Evolutionary conservation across 192 early-diverging fungal species (phyloP).

Genomic region (Umbelopsis isabellina): DNA sequence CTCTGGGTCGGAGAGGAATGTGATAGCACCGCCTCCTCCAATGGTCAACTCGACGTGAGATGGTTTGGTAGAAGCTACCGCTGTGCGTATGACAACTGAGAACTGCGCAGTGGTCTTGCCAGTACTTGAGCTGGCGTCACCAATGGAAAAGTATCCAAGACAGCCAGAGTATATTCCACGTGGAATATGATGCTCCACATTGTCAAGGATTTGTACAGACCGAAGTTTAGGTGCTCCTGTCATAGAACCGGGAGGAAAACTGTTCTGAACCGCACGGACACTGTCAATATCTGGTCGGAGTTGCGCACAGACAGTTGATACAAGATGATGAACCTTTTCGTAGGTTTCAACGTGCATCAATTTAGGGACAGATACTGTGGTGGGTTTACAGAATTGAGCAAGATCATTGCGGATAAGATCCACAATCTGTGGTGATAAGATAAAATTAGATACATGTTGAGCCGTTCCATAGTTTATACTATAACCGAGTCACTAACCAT

Average conservation of each 20-base stretch:
- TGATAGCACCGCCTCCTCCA: conserved; percentile 94
- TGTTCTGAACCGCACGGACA: conserved; percentile 71
- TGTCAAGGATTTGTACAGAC: conserved; percentile 77
- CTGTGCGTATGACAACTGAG: conserved; percentile 92
- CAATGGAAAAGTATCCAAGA: conserved; percentile 81
- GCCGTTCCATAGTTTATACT: background rate
- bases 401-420: conserved; percentile 96
- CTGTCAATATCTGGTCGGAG: conserved; percentile 61
- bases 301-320: conserved; percentile 78
- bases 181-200: conserved; percentile 66
- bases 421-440: conserved; percentile 69
- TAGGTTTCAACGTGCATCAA: conserved; percentile 92
- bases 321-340: conserved; percentile 91
- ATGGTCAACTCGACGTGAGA: conserved; percentile 62
- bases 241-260: conserved; percentile 96
- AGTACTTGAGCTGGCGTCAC: background rate
- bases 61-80: conserved; percentile 52
- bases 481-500: conserved; percentile 64
- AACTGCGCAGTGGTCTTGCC: conserved; percentile 65
- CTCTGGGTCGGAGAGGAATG: conserved; percentile 81
- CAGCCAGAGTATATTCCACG: conserved; percentile 91
- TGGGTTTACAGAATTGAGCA: conserved; percentile 67
- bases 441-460: conserved; percentile 17
- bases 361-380: conserved; percentile 72
- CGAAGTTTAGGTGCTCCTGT: conserved; percentile 95